phyloP scores from a whole-genome alignment of 805 yeast species.

The Saturnispora silvae region DNA sequence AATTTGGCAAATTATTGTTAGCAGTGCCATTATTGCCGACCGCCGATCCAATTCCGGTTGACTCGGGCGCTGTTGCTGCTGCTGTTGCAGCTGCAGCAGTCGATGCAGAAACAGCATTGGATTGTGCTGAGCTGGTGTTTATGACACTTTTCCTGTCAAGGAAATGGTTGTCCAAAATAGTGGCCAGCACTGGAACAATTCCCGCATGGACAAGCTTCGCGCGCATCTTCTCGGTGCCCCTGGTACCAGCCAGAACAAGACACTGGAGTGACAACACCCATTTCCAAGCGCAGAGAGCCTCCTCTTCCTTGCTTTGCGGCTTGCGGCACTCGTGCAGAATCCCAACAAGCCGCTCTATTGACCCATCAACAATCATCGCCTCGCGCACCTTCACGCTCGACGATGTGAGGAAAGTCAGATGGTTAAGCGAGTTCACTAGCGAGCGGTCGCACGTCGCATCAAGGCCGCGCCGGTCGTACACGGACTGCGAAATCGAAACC shows the following conservation, averaged over 20 bases:
- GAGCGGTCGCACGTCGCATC: slow-evolving; percentile 88
- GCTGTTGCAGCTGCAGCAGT: background rate
- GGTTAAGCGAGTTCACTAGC: slow-evolving; percentile 81
- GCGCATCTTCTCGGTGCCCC: slow-evolving; percentile 83
- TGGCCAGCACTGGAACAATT: slow-evolving; percentile 79
- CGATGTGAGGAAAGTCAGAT: slow-evolving; percentile 76
- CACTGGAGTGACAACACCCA: slow-evolving; percentile 96
- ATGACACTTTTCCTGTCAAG: slow-evolving; percentile 19
- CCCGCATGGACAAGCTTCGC: slow-evolving; percentile 87
- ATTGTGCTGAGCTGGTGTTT: background rate
- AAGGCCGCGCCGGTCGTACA: slow-evolving; percentile 85
- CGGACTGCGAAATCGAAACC: slow-evolving; percentile 77
- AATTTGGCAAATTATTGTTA: background rate
- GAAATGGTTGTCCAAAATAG: slow-evolving; percentile 81
- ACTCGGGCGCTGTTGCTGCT: background rate
- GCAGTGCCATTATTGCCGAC: background rate
- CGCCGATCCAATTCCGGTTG: background rate
- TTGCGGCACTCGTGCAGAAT: slow-evolving; percentile 71
- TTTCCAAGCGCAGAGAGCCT: slow-evolving; percentile 76
- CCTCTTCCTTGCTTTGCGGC: slow-evolving; percentile 25
- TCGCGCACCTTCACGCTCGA: slow-evolving; percentile 85
- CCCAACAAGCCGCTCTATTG: slow-evolving; percentile 76
- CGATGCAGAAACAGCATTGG: background rate
- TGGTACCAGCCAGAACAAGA: slow-evolving; percentile 78
- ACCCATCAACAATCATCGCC: slow-evolving; percentile 82